Conservation (phyloP, 345 rosid genomes). For the Moricandia arvensis region DNA sequence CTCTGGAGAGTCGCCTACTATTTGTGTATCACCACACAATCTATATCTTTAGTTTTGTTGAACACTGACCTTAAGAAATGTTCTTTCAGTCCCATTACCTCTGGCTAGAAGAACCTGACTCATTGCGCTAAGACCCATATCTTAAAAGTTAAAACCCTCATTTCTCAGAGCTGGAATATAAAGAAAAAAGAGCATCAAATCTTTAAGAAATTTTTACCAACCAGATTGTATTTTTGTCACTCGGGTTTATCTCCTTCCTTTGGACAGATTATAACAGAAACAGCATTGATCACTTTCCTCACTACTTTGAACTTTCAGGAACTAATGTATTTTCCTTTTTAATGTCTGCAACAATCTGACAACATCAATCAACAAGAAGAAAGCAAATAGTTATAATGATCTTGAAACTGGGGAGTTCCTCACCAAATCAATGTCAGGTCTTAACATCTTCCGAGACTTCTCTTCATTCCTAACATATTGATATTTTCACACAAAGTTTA, state of each 20-base stretch:
- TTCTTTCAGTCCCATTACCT: constrained; percentile 46
- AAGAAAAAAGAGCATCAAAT: background rate
- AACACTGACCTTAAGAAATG: constrained; percentile 8
- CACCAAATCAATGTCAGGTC: constrained; percentile 79
- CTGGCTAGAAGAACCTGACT: constrained; percentile 95
- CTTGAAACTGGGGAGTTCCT: background rate
- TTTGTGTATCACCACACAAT: constrained; percentile 44
- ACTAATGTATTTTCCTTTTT: constrained; percentile 64
- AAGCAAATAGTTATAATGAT: background rate
- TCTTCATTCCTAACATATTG: constrained; percentile 83
- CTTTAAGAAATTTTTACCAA: constrained; percentile 23
- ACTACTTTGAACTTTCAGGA: constrained; percentile 63
- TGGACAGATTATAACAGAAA: constrained; percentile 89
- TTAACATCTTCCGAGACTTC: constrained; percentile 78
- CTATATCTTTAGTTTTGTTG: background rate
- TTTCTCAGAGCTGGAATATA: background rate
- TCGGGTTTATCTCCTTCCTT: constrained; percentile 98
- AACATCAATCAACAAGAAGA: constrained; percentile 11
- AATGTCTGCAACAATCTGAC: constrained; percentile 76
- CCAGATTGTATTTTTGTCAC: constrained; percentile 88
- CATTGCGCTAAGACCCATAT: constrained; percentile 56
- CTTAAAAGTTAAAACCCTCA: background rate
- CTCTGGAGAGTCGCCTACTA: constrained; percentile 94
- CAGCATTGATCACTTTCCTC: constrained; percentile 78
- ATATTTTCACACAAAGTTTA: background rate